phyloP scores from a whole-genome alignment of 148 eudicot genomes.

The Rhododendron ovatum region DNA sequence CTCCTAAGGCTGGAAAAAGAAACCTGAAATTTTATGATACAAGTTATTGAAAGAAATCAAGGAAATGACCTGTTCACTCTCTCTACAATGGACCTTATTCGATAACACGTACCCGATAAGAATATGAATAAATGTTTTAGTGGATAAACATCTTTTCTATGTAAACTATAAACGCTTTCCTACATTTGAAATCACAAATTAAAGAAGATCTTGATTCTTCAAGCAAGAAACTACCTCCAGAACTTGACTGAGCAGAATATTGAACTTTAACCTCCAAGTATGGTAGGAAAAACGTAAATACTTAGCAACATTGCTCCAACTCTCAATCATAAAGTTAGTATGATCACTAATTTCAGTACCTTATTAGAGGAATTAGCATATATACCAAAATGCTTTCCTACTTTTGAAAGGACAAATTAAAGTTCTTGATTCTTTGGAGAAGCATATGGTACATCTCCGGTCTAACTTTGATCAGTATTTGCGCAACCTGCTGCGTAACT shows the following conservation, averaged over 20 bases:
- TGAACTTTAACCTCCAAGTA: not conserved
- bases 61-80: not conserved
- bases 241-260: not conserved
- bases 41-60: not conserved
- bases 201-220: not conserved
- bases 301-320: not conserved
- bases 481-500: not conserved
- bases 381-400: not conserved
- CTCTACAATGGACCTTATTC: not conserved
- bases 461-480: not conserved
- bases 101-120: not conserved
- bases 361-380: not conserved
- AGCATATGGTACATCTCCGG: not conserved
- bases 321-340: not conserved
- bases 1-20: constrained; percentile 91
- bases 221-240: constrained; percentile 5
- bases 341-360: not conserved
- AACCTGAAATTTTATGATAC: constrained; percentile 50
- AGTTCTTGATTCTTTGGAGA: not conserved
- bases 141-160: not conserved
- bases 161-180: not conserved
- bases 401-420: not conserved
- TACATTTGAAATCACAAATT: not conserved
- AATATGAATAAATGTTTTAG: not conserved
- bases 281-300: not conserved